Evolutionary conservation across 345 rosid species (phyloP), one percentile per base, ranked within the genome.

Genomic region (Litchi chinensis): DNA sequence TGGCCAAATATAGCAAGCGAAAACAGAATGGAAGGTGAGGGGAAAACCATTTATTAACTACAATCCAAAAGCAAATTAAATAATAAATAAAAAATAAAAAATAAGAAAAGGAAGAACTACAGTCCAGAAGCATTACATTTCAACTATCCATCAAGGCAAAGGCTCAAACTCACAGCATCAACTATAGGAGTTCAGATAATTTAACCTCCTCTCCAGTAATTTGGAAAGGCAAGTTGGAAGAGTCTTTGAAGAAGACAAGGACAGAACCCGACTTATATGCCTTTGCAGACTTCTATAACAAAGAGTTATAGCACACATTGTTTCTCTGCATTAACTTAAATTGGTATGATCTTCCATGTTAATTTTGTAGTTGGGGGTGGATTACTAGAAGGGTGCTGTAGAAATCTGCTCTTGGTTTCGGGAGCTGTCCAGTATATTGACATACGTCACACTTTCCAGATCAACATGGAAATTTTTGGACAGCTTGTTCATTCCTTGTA

Each of bases 151-250:
- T 44, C 65, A 22, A 10, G 46, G 13, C 15, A n/a, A 41, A 62
- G 80, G 22, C 62, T 16, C 44, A 22, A 56, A 24, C 19, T 10
- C n/a, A n/a, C 39, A 75, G 21, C 71, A 75, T 68, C 26, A 46
- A 77, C 59, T 54, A 19, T 32, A 5, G 63, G 63, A 70, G 66
- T 32, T 56, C 32, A 75, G 16, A 69, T 28, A 73, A 60, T 60
- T 65, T 73, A 28, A 67, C 39, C 10, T 50, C 56, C 71, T 52
- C 44, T 70, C 21, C 21, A 59, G 26, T 68, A 21, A 70, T 54
- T 54, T 54, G 59, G 19, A 16, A 54, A 54, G 59, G 16, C n/a
- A 54, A 54, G 18, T 50, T 32, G 15, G 16, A 13, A 50, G 56
- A 50, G 56, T 15, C 13, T 11, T 50, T 5, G 16, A 12, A 12